These are phyloP conservation scores for Microcyclospora tardicrescens DNA, from an alignment of 2,329 filamentous ascomycete genomes.

Conservation along the genomic window DNA sequence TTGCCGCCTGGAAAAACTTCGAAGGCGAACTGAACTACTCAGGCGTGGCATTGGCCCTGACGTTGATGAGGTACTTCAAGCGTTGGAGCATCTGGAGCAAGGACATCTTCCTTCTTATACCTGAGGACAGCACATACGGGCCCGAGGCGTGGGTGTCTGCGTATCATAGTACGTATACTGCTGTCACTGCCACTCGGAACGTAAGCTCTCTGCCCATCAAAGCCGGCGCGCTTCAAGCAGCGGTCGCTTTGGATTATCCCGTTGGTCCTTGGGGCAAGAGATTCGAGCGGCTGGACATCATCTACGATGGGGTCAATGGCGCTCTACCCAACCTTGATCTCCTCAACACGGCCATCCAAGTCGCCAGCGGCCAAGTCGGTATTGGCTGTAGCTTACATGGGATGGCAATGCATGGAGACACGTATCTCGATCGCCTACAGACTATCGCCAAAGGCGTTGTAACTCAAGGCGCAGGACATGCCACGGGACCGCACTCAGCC, in stretches of 20 bases:
- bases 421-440: constrained; percentile 66
- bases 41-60: constrained; percentile 74
- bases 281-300: constrained; percentile 78
- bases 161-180: constrained; percentile 80
- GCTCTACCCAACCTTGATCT: constrained; percentile 91
- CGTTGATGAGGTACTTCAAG: constrained; percentile 88
- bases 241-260: constrained; percentile 85
- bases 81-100: constrained; percentile 98
- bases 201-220: constrained; percentile 75
- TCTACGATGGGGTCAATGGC: constrained; percentile 92
- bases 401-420: constrained; percentile 65
- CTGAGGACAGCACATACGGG: constrained; percentile 77
- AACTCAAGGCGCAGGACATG: constrained; percentile 77
- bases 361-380: constrained; percentile 84
- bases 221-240: constrained; percentile 84
- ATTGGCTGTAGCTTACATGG: constrained; percentile 73
- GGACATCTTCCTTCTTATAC: constrained; percentile 85
- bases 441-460: constrained; percentile 91
- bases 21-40: constrained; percentile 69
- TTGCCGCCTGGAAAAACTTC: constrained; percentile 78
- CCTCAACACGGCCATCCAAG: constrained; percentile 82
- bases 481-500: constrained; percentile 80
- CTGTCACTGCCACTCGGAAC: constrained; percentile 32
- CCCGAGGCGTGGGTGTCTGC: constrained; percentile 96
- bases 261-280: constrained; percentile 53